Conservation (phyloP, 106 monocot species). For the Dioscorea dumetorum region DNA sequence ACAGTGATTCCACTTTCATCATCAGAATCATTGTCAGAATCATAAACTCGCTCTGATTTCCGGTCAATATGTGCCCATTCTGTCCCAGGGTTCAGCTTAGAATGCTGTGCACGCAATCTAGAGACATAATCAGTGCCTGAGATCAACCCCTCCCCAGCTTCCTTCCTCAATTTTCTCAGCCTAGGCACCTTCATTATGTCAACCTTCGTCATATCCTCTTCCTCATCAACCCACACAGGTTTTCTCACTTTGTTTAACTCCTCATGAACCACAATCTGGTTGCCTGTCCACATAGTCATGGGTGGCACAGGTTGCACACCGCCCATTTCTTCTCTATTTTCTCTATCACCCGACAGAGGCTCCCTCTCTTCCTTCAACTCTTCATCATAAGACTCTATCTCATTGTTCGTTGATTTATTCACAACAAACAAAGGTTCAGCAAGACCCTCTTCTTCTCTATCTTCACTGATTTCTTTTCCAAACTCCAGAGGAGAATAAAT, state of each 20-base stretch:
- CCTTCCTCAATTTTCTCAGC: conserved; percentile 65
- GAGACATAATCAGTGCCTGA: conserved; percentile 56
- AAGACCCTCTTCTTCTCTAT: neutral
- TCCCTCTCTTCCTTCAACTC: conserved; percentile 24
- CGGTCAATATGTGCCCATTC: conserved; percentile 55
- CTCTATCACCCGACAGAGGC: conserved; percentile 66
- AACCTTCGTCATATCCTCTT: conserved; percentile 47
- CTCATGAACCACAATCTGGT: conserved; percentile 31
- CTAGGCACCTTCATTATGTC: conserved; percentile 44
- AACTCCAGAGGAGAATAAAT: conserved; percentile 49
- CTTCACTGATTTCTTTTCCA: conserved; percentile 35
- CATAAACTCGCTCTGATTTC: neutral
- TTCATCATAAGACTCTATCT: conserved; percentile 29
- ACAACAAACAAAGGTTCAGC: conserved; percentile 28
- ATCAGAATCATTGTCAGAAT: conserved; percentile 35
- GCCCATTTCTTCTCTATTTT: conserved; percentile 16
- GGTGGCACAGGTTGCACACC: conserved; percentile 21
- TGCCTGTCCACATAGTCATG: conserved; percentile 37
- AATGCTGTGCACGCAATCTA: conserved; percentile 63
- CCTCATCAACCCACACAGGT: conserved; percentile 72
- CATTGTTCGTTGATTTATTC: conserved; percentile 42
- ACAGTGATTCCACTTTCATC: conserved; percentile 36
- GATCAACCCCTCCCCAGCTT: conserved; percentile 40
- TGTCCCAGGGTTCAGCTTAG: conserved; percentile 62
- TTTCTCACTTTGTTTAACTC: conserved; percentile 25